Base-by-base conservation (phyloP, 768 basidiomycete species). In the Krasilnikovozyma curviuscula region DNA sequence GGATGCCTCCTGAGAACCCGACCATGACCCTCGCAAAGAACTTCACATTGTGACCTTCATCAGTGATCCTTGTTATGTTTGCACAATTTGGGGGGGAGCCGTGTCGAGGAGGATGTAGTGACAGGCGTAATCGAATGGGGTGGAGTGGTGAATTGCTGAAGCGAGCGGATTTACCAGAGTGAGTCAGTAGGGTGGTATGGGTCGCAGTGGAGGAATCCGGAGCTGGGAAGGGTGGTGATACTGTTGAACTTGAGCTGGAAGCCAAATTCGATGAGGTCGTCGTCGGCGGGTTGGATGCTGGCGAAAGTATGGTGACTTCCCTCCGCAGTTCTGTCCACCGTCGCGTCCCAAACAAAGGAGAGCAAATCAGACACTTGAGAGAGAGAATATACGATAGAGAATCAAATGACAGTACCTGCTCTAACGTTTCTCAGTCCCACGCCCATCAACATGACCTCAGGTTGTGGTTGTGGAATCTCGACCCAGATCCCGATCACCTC, bases 121-220 rank as follows among this genome's bases (percentile, higher is more conserved):
- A 50, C 18, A 50, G 37, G 7, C 49, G 35, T 18, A 50, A 33
- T 7, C 49, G 37, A 21, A 50, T 45, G 4, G 49, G 49, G 6
- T 42, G 45, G 16, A 45, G 29, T 18, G 42, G 49, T 19, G 49
- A 50, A n/a, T n/a, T n/a, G n/a, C n/a, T n/a, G 43, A 50, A 50
- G 8, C 49, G 42, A 19, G 43, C 44, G 2, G 49, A 50, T 12
- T 42, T 35, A 18, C 49, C 49, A 2, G 49, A 44, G 4, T 42
- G 30, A 13, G 49, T 50, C 19, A 50, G 44, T 14, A 50, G 42
- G 3, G 49, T 50, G 4, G 42, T 13, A 25, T 3, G 24, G 21
- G 25, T 28, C 14, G 25, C 18, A 7, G 27, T 19, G 32, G 27
- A 23, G 31, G 5, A 5, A n/a, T 7, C 18, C 7, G 23, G 13